These are phyloP conservation scores for Trifolium fragiferum DNA, from an alignment of 306 rosid species.

Conservation along the genomic window DNA sequence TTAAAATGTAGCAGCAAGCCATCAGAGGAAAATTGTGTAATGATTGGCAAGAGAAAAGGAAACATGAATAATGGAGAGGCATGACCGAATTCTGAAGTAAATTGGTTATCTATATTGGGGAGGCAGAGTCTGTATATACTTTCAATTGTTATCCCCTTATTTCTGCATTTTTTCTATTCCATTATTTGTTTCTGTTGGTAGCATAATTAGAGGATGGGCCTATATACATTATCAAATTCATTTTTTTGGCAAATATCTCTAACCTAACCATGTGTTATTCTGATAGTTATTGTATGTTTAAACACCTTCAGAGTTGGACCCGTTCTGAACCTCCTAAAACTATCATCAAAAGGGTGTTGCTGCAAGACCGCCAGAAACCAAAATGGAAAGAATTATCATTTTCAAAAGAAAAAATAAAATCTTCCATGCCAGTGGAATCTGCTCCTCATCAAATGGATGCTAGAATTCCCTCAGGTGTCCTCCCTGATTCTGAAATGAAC, in stretches of 20 bases:
- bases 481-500: conserved; percentile 48
- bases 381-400: conserved; percentile 43
- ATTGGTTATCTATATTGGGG: neutral
- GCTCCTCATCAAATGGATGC: conserved; percentile 47
- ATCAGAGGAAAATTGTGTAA: neutral
- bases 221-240: neutral
- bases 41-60: neutral
- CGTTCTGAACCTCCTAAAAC: conserved; percentile 82
- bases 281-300: conserved; percentile 27
- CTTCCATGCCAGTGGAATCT: conserved; percentile 49
- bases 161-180: neutral
- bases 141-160: neutral
- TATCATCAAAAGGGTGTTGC: conserved; percentile 69
- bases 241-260: neutral
- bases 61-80: neutral
- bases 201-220: neutral
- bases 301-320: conserved; percentile 73
- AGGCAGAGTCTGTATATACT: neutral
- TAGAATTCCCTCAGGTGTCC: conserved; percentile 48
- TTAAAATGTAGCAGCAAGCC: neutral
- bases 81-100: neutral
- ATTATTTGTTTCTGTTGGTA: neutral
- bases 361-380: conserved; percentile 65
- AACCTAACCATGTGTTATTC: conserved; percentile 10
- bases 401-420: conserved; percentile 46